Percentiles rank a stretch among this genome's conserved stretches.
Conservation (phyloP, 768 basidiomycete genomes). For the Albatrellus ellisii region DNA sequence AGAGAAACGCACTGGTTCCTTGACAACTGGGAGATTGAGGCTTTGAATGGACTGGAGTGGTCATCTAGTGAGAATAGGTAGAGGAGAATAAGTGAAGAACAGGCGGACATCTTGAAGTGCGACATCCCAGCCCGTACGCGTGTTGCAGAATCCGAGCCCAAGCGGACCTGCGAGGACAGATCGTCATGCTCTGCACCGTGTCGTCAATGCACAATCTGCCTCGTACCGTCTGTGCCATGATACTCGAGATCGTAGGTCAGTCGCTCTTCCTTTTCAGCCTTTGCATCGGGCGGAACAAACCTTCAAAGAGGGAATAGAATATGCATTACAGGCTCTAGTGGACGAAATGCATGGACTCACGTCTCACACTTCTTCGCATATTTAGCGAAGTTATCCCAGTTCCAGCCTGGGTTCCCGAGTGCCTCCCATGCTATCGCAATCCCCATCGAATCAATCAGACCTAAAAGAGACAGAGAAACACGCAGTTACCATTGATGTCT, state of each 20-base stretch:
- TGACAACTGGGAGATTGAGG: no score
- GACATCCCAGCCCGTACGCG: no score
- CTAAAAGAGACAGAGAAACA: background rate
- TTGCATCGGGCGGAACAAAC: constrained; percentile 2
- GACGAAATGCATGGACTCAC: constrained; percentile 2
- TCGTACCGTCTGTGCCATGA: constrained; percentile 2
- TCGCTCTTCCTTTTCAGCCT: constrained; percentile 1
- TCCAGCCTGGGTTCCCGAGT: constrained; percentile 19
- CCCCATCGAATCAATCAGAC: background rate
- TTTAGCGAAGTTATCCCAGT: constrained; percentile 14
- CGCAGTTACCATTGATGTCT: constrained; percentile 13
- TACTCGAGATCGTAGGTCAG: constrained; percentile 4
- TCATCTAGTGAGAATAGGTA: no score
- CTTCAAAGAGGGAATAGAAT: background rate
- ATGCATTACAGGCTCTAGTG: no score
- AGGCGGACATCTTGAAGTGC: no score
- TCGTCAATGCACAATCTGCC: background rate
- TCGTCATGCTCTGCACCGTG: background rate
- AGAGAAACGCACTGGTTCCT: no score
- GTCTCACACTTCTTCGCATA: constrained; percentile 15
- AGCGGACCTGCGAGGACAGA: no score
- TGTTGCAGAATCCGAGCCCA: no score
- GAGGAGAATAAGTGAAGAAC: no score
- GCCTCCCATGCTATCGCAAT: constrained; percentile 8
- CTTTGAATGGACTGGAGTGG: no score